Percentiles rank a stretch among this genome's conserved stretches.
Evolutionary conservation across 345 rosid genomes (phyloP).

Genomic region (Camelina hispida): DNA sequence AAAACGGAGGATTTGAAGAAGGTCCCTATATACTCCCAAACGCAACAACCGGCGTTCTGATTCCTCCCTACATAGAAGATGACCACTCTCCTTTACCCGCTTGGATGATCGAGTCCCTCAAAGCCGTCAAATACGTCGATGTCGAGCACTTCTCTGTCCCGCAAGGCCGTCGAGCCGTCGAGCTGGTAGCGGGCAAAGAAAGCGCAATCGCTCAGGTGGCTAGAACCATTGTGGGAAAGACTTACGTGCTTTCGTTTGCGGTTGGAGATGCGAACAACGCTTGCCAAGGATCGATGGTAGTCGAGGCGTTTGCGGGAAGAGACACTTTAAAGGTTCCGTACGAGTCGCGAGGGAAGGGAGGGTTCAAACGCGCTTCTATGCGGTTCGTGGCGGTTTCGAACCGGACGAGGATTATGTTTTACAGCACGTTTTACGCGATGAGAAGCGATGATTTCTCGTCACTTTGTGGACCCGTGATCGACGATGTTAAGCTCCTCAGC

Average conservation of each 20-base stretch:
- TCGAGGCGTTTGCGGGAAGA: constrained; percentile 80
- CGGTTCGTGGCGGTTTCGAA: constrained; percentile 56
- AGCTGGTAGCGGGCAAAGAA: constrained; percentile 86
- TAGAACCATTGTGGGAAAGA: constrained; percentile 58
- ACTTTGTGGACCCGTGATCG: constrained; percentile 81
- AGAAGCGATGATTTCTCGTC: constrained; percentile 77
- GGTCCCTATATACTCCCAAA: constrained; percentile 81
- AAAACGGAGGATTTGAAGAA: constrained; percentile 83
- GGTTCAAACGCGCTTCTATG: constrained; percentile 65
- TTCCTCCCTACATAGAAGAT: constrained; percentile 84
- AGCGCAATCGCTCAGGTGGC: constrained; percentile 80
- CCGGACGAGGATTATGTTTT: constrained; percentile 70
- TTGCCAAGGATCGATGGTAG: constrained; percentile 71
- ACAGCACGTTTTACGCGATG: constrained; percentile 77
- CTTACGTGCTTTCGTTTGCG: constrained; percentile 64
- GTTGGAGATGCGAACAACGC: constrained; percentile 80
- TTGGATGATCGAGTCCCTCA: constrained; percentile 85
- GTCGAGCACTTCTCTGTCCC: constrained; percentile 67
- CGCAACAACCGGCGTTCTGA: constrained; percentile 72
- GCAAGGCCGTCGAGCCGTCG: constrained; percentile 67
- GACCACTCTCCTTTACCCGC: constrained; percentile 79
- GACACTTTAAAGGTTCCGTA: constrained; percentile 67
- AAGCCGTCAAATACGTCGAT: constrained; percentile 89
- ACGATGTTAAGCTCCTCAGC: constrained; percentile 70
- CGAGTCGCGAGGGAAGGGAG: constrained; percentile 71